phyloP scores from a whole-genome alignment of 2,329 filamentous ascomycete species.

The Fusarium zealandicum region DNA sequence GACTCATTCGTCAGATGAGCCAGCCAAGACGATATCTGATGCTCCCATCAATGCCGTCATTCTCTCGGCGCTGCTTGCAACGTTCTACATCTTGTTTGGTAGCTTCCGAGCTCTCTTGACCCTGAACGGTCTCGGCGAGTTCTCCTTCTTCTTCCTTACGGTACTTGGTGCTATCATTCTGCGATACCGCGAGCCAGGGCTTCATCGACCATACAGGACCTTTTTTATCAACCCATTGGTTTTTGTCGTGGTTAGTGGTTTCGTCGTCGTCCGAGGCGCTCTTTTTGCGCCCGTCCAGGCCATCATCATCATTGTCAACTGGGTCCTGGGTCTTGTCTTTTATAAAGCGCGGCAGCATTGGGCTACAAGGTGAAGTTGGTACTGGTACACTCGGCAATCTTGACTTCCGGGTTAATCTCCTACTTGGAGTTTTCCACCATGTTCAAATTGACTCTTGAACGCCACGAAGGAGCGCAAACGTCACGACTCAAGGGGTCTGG shows the following conservation, averaged over 20 bases:
- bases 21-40: slow-evolving; percentile 48
- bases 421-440: too few species aligned
- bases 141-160: slow-evolving; percentile 70
- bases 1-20: not conserved
- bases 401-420: too few species aligned
- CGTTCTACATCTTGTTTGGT: slow-evolving; percentile 66
- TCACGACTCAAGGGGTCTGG: too few species aligned
- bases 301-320: slow-evolving; percentile 58
- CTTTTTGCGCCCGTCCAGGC: slow-evolving; percentile 65
- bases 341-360: slow-evolving; percentile 42
- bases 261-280: slow-evolving; percentile 65
- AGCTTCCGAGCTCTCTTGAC: slow-evolving; percentile 68
- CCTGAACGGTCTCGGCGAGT: slow-evolving; percentile 66
- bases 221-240: slow-evolving; percentile 57
- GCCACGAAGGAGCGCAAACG: too few species aligned
- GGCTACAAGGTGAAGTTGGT: not conserved
- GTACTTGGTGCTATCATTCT: slow-evolving; percentile 65
- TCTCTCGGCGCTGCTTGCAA: slow-evolving; percentile 56
- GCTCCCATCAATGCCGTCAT: slow-evolving; percentile 63
- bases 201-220: slow-evolving; percentile 64
- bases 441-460: too few species aligned
- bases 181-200: slow-evolving; percentile 61
- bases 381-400: too few species aligned
- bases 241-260: slow-evolving; percentile 65
- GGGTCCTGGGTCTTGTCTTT: slow-evolving; percentile 56